phyloP scores from a whole-genome alignment of 352 stramenopile genomes.

The Thraustochytrium sp. region DNA sequence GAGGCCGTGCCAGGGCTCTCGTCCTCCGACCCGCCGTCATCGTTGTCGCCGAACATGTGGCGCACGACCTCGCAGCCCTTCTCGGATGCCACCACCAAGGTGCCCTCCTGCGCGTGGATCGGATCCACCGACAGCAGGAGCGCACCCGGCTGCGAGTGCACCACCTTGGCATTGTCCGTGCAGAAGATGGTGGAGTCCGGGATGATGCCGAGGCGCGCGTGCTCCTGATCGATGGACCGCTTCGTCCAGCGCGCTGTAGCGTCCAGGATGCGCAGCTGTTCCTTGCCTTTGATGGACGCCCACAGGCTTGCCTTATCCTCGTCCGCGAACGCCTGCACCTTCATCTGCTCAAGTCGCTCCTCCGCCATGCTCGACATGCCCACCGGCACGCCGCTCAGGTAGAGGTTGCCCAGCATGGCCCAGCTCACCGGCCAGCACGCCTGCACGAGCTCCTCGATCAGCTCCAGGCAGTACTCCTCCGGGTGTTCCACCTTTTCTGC shows the following conservation, averaged over 20 bases:
- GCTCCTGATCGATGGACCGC: conserved; percentile 12
- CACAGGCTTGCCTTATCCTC: neutral
- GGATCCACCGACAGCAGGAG: conserved; percentile 27
- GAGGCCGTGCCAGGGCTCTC: neutral
- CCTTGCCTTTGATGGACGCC: conserved; percentile 9
- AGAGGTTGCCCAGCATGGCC: conserved; percentile 4
- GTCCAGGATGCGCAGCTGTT: conserved; percentile 31
- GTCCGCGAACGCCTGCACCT: conserved; percentile 17
- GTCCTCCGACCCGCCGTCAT: neutral
- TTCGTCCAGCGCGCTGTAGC: conserved; percentile 16
- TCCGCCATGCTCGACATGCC: neutral
- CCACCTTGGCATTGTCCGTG: conserved; percentile 21
- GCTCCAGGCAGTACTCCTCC: conserved; percentile 3
- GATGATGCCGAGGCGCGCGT: conserved; percentile 2
- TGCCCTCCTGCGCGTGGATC: conserved; percentile 15
- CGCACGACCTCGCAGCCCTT: conserved; percentile 8
- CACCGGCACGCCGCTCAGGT: neutral
- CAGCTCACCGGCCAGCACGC: conserved; percentile 29
- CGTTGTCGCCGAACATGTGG: neutral
- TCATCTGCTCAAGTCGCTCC: neutral
- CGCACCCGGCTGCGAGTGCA: neutral
- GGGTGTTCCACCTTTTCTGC: neutral
- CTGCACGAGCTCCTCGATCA: conserved; percentile 30
- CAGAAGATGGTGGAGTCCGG: conserved; percentile 21
- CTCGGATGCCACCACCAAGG: conserved; percentile 26